Base-by-base conservation (phyloP, 441 rosid genomes). In the Populus hybrid region DNA sequence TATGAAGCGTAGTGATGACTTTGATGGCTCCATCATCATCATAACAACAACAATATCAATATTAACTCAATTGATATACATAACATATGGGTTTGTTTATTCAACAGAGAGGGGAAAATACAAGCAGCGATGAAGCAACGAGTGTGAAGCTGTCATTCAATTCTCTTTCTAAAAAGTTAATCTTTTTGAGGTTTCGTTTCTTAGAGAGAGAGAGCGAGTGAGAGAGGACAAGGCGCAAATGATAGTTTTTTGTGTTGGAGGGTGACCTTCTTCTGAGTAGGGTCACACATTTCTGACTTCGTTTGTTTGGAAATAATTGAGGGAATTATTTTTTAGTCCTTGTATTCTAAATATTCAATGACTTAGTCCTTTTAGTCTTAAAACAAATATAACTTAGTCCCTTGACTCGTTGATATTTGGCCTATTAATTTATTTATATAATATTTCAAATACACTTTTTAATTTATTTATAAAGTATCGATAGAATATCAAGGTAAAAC, bases 1-100 rank as follows among this genome's bases (percentile, higher is more conserved):
- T 72, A 90, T 81, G 88, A 93, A 92, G 79, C 90, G 86, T 42
- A 90, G 84, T 73, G 93, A 45, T 45, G 56, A 86, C 86, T 91
- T 95, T 38, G 91, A 84, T 11, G 56, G 56, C 73, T 91, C 98
- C 92, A 92, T 88, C 80, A 73, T 68, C 38, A 31, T 75, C 18
- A 71, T 64, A 35, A 2, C 76, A 76, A 14, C 18, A 45, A 4
- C 11, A 45, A 12, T 14, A 45, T 45, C 11, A 45, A 12, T 14
- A 45, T 12, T 14, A 12, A 14, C 20, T 45, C 11, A 45, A 45
- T 4, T 45, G 56, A 45, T 45, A 45, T 45, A 4, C 56, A 45
- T 45, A 45, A 14, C 16, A 11, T 45, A 11, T 3, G 20, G 56
- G 18, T 14, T 45, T 45, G 56, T 45, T 45, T 14, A 7, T 45